A percentile compares a stretch with the other conserved stretches of the same genome.
These are phyloP conservation scores for Akanthomyces muscarius DNA, from an alignment of 2,329 filamentous ascomycete species.

Conservation along the genomic window DNA sequence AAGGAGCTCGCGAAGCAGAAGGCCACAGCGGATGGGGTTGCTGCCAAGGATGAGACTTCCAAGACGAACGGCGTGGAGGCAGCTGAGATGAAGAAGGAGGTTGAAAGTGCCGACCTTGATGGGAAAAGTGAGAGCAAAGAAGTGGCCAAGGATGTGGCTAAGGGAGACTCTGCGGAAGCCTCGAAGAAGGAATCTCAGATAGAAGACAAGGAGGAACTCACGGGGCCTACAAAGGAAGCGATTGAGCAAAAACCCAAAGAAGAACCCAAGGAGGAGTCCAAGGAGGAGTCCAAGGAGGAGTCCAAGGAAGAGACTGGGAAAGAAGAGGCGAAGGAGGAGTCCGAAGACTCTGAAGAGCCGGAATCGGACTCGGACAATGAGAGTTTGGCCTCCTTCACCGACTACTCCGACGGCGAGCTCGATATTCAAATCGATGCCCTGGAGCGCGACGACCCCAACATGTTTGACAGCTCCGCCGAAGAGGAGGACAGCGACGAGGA, in stretches of 20 bases:
- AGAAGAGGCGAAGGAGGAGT: neutral
- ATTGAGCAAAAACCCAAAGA: no score
- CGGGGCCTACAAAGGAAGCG: slow-evolving; percentile 28
- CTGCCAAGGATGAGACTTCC: slow-evolving; percentile 25
- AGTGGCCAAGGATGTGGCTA: slow-evolving; percentile 24
- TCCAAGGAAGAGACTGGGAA: slow-evolving; percentile 16
- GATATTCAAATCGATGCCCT: slow-evolving; percentile 27
- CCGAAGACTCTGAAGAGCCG: neutral
- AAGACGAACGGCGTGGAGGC: slow-evolving; percentile 17
- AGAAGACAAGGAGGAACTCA: slow-evolving; percentile 27
- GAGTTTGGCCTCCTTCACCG: slow-evolving; percentile 33
- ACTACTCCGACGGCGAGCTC: slow-evolving; percentile 38
- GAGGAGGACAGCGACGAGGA: neutral
- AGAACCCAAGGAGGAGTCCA: slow-evolving; percentile 26
- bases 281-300: slow-evolving; percentile 29
- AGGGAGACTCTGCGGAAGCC: neutral
- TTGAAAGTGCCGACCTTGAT: slow-evolving; percentile 23
- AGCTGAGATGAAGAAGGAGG: slow-evolving; percentile 31
- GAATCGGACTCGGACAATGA: slow-evolving; percentile 17
- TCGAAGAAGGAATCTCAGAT: no score
- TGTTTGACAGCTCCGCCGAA: neutral
- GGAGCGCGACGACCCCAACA: neutral
- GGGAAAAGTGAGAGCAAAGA: slow-evolving; percentile 30
- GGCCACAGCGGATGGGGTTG: slow-evolving; percentile 11
- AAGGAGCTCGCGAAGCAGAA: slow-evolving; percentile 2